Evolutionary conservation across 148 eudicot species (phyloP).

Genomic region (Nepenthes gracilis): DNA sequence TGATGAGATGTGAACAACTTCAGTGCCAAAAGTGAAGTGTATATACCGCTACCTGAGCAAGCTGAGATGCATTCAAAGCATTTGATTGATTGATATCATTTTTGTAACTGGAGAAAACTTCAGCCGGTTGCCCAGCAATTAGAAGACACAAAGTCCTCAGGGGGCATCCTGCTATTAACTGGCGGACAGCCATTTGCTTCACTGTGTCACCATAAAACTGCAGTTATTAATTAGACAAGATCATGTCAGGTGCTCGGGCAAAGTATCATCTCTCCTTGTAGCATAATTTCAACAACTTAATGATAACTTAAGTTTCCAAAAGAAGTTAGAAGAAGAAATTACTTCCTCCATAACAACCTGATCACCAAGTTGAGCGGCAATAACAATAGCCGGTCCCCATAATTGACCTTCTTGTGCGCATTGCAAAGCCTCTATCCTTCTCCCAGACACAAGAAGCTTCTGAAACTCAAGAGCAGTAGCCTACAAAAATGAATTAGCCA

Average conservation of each 20-base stretch:
- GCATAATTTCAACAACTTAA: neutral
- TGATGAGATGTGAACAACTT: neutral
- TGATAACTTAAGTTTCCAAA: too few species aligned
- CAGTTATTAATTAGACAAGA: conserved; percentile 4
- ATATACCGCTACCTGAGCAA: conserved; percentile 30
- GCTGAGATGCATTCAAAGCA: conserved; percentile 29
- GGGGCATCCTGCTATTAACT: conserved; percentile 71
- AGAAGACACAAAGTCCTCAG: conserved; percentile 79
- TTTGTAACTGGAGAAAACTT: conserved; percentile 41
- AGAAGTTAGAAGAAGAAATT: neutral
- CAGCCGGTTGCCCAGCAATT: conserved; percentile 80
- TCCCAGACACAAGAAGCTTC: conserved; percentile 78
- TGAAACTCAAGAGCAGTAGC: conserved; percentile 77
- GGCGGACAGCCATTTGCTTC: conserved; percentile 80
- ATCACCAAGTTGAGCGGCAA: conserved; percentile 82
- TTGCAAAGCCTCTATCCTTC: conserved; percentile 68
- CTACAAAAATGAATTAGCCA: conserved; percentile 22
- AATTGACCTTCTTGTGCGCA: conserved; percentile 78
- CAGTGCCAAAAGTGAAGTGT: neutral
- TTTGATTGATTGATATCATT: conserved; percentile 10
- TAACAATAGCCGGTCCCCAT: conserved; percentile 82
- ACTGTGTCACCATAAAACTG: conserved; percentile 79
- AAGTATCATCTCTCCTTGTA: neutral
- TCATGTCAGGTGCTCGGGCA: conserved; percentile 4
- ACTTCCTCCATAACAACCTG: conserved; percentile 32